A percentile compares a stretch with the other conserved stretches of the same genome.
Conservation (phyloP, 257 asterid genomes). For the Coffea canephora region DNA sequence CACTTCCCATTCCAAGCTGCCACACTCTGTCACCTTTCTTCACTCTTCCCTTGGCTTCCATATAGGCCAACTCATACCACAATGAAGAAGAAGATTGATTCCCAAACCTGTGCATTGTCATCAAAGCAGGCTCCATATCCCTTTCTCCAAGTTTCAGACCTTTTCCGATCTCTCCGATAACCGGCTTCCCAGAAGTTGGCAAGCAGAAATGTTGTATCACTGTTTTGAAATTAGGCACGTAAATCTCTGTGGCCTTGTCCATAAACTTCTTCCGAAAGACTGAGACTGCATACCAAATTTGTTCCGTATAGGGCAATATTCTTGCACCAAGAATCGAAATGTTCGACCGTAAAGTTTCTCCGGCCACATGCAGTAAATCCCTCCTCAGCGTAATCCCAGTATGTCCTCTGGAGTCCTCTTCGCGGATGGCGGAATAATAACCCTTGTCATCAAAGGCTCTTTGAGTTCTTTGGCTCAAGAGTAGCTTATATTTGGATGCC, state of each 20-base stretch:
- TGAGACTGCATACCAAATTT: conserved; percentile 37
- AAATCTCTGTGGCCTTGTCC: conserved; percentile 40
- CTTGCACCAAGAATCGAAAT: conserved; percentile 54
- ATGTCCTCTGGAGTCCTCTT: conserved; percentile 70
- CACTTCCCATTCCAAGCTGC: conserved; percentile 83
- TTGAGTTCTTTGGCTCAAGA: conserved; percentile 52
- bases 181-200: conserved; percentile 65
- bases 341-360: conserved; percentile 63
- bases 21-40: conserved; percentile 64
- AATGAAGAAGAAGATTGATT: conserved; percentile 57
- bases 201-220: conserved; percentile 78
- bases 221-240: conserved; percentile 66
- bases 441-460: conserved; percentile 69
- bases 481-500: conserved; percentile 53
- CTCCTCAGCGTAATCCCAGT: conserved; percentile 64
- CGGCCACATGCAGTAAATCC: conserved; percentile 64
- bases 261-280: conserved; percentile 37
- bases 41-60: conserved; percentile 67
- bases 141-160: conserved; percentile 30
- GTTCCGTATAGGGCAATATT: conserved; percentile 52
- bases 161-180: conserved; percentile 55
- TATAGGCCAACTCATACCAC: conserved; percentile 71
- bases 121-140: conserved; percentile 40
- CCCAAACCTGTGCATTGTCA: conserved; percentile 70
- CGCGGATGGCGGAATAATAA: conserved; percentile 55